Evolutionary conservation across 1,139 yeast genomes (phyloP).

Genomic region (Pichia sp.): DNA sequence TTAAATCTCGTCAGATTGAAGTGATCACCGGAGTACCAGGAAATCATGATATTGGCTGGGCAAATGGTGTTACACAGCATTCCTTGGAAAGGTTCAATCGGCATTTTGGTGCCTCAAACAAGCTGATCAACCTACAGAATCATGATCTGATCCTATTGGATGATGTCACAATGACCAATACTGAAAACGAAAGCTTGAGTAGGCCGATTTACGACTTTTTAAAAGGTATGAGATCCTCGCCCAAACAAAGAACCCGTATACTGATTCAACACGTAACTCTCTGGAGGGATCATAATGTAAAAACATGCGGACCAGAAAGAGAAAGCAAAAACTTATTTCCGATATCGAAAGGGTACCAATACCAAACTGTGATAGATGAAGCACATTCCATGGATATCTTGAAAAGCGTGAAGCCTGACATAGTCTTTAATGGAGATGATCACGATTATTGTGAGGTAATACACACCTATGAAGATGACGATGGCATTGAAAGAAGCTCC

Average conservation of each 20-base stretch:
- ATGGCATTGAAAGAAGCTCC: conserved; percentile 13
- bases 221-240: no score
- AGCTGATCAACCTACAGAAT: conserved; percentile 26
- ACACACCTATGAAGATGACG: conserved; percentile 26
- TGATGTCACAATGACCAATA: conserved; percentile 37
- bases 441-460: conserved; percentile 48
- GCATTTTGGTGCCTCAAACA: conserved; percentile 38
- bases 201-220: conserved; percentile 23
- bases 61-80: conserved; percentile 36
- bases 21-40: conserved; percentile 39
- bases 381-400: conserved; percentile 29
- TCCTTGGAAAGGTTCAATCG: conserved; percentile 34
- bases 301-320: conserved; percentile 39
- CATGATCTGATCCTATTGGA: conserved; percentile 44
- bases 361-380: conserved; percentile 40
- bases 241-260: conserved; percentile 27
- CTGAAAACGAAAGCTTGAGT: conserved; percentile 1
- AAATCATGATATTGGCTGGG: conserved; percentile 53
- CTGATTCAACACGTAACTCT: conserved; percentile 46
- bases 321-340: conserved; percentile 30
- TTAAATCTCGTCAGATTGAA: conserved; percentile 12
- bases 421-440: conserved; percentile 45
- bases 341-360: conserved; percentile 39
- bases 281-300: conserved; percentile 30
- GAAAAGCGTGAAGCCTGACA: conserved; percentile 32